phyloP scores from a whole-genome alignment of 2,329 filamentous ascomycete species.

The Aspergillus sp. region DNA sequence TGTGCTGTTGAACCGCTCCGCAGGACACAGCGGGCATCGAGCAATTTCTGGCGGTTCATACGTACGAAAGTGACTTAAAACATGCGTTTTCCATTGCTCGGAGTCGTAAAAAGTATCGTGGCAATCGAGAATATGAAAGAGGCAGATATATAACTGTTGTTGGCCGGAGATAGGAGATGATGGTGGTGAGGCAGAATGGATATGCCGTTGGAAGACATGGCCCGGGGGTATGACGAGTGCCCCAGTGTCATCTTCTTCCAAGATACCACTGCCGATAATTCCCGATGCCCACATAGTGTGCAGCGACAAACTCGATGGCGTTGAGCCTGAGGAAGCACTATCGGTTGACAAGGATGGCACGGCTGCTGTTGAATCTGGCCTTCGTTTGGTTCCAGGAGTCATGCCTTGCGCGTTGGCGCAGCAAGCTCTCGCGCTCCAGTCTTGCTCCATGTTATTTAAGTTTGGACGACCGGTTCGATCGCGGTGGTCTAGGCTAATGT shows the following conservation, averaged over 20 bases:
- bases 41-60: constrained; percentile 41
- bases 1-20: constrained; percentile 21
- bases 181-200: constrained; percentile 3
- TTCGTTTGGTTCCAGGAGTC: constrained; percentile 10
- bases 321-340: constrained; percentile 23
- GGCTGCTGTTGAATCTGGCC: constrained; percentile 19
- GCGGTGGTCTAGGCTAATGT: not conserved
- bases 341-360: constrained; percentile 34
- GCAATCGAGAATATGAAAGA: constrained; percentile 49
- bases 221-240: constrained; percentile 27
- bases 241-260: constrained; percentile 31
- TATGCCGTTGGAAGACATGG: constrained; percentile 9
- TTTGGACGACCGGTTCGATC: not conserved
- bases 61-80: constrained; percentile 46
- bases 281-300: constrained; percentile 27
- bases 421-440: not conserved
- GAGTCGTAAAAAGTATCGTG: constrained; percentile 39
- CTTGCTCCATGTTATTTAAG: constrained; percentile 3
- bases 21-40: constrained; percentile 45
- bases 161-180: constrained; percentile 3
- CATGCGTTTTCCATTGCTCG: constrained; percentile 44
- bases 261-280: constrained; percentile 23
- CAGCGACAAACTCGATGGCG: constrained; percentile 31
- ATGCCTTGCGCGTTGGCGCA: not conserved
- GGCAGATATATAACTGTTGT: constrained; percentile 34